Percentiles rank a stretch among this genome's conserved stretches.
These are phyloP conservation scores for Castanea sativa DNA, from an alignment of 306 rosid species.

Conservation along the genomic window DNA sequence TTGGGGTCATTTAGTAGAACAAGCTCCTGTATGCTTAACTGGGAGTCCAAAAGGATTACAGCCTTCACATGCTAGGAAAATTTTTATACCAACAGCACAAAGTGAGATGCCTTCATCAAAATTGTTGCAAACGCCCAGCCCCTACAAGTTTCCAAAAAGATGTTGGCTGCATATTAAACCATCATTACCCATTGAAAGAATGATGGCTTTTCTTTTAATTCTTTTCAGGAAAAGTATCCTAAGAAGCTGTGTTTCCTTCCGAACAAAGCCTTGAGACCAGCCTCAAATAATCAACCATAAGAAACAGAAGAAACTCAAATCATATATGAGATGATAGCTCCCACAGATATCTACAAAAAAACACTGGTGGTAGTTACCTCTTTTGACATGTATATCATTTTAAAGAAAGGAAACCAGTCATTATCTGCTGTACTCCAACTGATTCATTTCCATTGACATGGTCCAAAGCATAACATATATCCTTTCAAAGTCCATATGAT, in stretches of 20 bases:
- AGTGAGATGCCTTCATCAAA: too few species aligned
- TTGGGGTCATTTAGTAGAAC: too few species aligned
- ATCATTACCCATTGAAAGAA: not conserved
- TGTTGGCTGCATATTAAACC: not conserved
- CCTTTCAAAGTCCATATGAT: conserved; percentile 37
- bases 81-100: too few species aligned
- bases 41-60: too few species aligned
- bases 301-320: not conserved
- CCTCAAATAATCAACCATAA: not conserved
- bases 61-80: too few species aligned
- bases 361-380: not conserved
- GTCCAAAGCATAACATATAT: conserved; percentile 31
- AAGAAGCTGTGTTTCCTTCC: not conserved
- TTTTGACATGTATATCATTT: not conserved
- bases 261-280: not conserved
- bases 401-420: not conserved
- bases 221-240: not conserved
- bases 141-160: not conserved
- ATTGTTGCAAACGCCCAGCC: not conserved
- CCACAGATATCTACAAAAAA: not conserved
- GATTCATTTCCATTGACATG: conserved; percentile 38
- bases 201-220: not conserved
- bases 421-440: conserved; percentile 8
- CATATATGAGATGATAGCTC: not conserved
- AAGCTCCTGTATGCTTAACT: too few species aligned